phyloP scores from a whole-genome alignment of 2,329 filamentous ascomycete species.

The Aspergillus sp. region DNA sequence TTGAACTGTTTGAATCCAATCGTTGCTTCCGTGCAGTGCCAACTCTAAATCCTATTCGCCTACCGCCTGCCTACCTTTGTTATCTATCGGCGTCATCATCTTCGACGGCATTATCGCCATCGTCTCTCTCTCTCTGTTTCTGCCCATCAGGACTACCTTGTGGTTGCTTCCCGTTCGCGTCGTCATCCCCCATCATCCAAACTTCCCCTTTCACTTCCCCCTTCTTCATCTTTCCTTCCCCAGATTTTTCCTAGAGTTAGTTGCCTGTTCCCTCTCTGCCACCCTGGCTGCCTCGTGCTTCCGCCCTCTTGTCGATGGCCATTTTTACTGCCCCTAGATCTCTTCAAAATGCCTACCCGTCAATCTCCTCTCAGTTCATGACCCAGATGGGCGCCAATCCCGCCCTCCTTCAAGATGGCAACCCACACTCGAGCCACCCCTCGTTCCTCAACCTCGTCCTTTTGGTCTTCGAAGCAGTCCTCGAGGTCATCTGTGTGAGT shows the following conservation, averaged over 20 bases:
- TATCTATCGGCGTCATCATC: constrained; percentile 10
- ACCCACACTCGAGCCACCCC: constrained; percentile 48
- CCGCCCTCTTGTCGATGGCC: constrained; percentile 33
- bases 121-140: not conserved
- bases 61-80: constrained; percentile 3
- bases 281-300: not conserved
- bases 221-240: not conserved
- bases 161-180: not conserved
- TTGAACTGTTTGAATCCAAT: not conserved
- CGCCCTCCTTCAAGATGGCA: constrained; percentile 22
- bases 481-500: constrained; percentile 94
- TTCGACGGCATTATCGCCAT: not conserved
- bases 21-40: constrained; percentile 2
- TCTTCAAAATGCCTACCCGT: constrained; percentile 46
- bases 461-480: constrained; percentile 89
- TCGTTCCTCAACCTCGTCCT: constrained; percentile 65
- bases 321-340: constrained; percentile 53
- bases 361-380: constrained; percentile 17
- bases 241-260: no score
- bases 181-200: not conserved
- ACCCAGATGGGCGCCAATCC: constrained; percentile 24
- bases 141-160: not conserved
- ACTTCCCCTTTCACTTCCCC: not conserved
- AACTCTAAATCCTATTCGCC: constrained; percentile 10
- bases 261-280: not conserved